Evolutionary conservation across 2,329 filamentous ascomycete genomes (phyloP).

Genomic region (Epichloe scottii): DNA sequence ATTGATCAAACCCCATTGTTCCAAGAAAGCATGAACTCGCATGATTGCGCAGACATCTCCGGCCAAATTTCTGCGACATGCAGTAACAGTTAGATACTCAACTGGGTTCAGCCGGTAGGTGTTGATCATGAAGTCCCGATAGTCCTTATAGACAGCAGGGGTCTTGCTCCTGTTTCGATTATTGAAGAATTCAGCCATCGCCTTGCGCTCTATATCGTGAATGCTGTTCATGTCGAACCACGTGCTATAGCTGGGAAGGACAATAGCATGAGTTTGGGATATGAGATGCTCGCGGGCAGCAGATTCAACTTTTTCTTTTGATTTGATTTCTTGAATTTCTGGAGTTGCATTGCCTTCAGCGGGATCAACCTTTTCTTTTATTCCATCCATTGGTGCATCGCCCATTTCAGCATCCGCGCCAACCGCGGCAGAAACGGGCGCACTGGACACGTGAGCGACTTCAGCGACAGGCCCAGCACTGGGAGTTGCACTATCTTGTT

Average conservation of each 20-base stretch:
- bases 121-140: slow-evolving; percentile 99
- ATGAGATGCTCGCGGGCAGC: slow-evolving; percentile 86
- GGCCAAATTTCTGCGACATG: slow-evolving; percentile 85
- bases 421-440: slow-evolving; percentile 41
- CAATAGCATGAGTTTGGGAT: slow-evolving; percentile 87
- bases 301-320: slow-evolving; percentile 71
- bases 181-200: slow-evolving; percentile 97
- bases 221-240: slow-evolving; percentile 98
- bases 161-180: slow-evolving; percentile 97
- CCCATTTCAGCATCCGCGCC: slow-evolving; percentile 73
- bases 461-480: slow-evolving; percentile 44
- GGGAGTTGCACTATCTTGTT: slow-evolving; percentile 49
- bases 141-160: slow-evolving; percentile 93
- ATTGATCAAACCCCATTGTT: slow-evolving; percentile 98
- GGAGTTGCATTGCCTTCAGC: slow-evolving; percentile 36
- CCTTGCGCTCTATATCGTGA: slow-evolving; percentile 85
- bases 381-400: slow-evolving; percentile 40
- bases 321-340: slow-evolving; percentile 47
- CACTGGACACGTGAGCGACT: slow-evolving; percentile 56
- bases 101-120: slow-evolving; percentile 92
- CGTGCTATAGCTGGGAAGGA: slow-evolving; percentile 91
- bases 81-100: slow-evolving; percentile 94
- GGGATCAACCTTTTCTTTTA: slow-evolving; percentile 33
- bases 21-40: slow-evolving; percentile 93
- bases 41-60: slow-evolving; percentile 98